Conservation (phyloP, 2,329 filamentous ascomycete species). For the Aspergillus felis region DNA sequence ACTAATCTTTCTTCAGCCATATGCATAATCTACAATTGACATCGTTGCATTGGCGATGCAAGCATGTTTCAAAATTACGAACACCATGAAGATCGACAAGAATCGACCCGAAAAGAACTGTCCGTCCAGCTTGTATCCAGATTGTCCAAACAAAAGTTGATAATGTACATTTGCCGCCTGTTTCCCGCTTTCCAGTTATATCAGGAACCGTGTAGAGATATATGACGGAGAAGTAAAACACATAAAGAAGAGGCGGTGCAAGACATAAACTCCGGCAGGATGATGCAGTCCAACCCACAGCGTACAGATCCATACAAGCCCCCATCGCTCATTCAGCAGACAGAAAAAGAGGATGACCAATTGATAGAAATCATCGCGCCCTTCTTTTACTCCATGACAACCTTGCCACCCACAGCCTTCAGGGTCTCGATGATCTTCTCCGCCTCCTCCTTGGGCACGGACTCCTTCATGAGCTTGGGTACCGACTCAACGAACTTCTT, state of each 20-base stretch:
- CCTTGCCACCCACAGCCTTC: conserved; percentile 88
- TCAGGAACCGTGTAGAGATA: conserved; percentile 19
- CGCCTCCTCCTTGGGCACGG: conserved; percentile 95
- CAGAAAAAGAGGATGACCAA: conserved; percentile 4
- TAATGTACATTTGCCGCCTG: conserved; percentile 38
- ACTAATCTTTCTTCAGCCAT: neutral
- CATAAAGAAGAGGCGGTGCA: conserved; percentile 15
- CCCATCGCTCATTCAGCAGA: conserved; percentile 6
- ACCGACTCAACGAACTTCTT: conserved; percentile 99
- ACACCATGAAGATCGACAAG: too few relatives aligned
- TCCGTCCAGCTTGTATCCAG: conserved; percentile 12
- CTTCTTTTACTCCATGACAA: conserved; percentile 69
- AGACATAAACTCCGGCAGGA: conserved; percentile 20
- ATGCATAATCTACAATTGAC: too few relatives aligned
- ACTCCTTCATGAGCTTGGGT: conserved; percentile 98
- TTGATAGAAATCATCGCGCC: conserved; percentile 4
- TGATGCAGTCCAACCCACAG: conserved; percentile 21
- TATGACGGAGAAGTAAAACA: conserved; percentile 18
- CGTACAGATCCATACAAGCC: conserved; percentile 11
- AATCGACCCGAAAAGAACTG: neutral
- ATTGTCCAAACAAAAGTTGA: conserved; percentile 24
- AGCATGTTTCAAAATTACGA: neutral
- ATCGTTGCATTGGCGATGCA: neutral
- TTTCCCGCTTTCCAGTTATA: conserved; percentile 20
- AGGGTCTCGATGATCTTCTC: conserved; percentile 96